Conservation (phyloP, 139 green algal genomes). For the Micractinium sp. region DNA sequence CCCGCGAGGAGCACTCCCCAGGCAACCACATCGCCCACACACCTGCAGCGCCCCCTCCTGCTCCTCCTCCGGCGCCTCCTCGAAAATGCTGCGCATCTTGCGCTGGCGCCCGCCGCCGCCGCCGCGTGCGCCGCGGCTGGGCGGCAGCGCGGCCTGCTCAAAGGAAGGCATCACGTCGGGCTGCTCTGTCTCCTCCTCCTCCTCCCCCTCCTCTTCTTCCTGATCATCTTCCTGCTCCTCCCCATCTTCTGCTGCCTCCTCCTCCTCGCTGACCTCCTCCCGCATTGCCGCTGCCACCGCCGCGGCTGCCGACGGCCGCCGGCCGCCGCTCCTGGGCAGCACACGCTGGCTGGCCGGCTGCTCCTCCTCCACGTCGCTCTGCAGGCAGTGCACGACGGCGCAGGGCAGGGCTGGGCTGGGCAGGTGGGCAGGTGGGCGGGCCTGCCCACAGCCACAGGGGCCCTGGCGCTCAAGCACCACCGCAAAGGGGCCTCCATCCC, state of each 20-base stretch:
- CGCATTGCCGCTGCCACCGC: neutral
- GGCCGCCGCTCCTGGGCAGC: neutral
- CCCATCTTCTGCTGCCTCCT: neutral
- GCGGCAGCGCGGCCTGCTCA: neutral
- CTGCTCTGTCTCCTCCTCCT: conserved; percentile 13
- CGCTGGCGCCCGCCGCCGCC: neutral
- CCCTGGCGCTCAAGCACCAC: neutral
- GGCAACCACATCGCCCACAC: too few species aligned
- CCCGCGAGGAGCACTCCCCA: too few species aligned
- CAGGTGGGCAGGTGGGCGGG: too few species aligned
- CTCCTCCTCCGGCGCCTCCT: neutral
- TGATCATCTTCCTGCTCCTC: neutral
- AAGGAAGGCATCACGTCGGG: conserved; percentile 5
- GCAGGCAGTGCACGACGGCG: neutral
- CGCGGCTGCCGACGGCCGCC: neutral
- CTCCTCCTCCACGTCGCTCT: neutral
- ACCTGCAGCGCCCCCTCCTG: neutral
- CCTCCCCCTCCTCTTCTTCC: neutral
- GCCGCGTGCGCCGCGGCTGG: neutral
- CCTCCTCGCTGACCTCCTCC: conserved; percentile 19
- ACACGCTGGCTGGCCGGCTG: neutral
- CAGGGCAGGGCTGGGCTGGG: neutral
- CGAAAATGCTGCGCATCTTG: conserved; percentile 8
- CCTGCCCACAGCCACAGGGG: neutral
- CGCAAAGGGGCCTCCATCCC: too few species aligned